Evolutionary conservation across 768 basidiomycete species (phyloP).

Genomic region (Gloeopeniophorella convolvens): DNA sequence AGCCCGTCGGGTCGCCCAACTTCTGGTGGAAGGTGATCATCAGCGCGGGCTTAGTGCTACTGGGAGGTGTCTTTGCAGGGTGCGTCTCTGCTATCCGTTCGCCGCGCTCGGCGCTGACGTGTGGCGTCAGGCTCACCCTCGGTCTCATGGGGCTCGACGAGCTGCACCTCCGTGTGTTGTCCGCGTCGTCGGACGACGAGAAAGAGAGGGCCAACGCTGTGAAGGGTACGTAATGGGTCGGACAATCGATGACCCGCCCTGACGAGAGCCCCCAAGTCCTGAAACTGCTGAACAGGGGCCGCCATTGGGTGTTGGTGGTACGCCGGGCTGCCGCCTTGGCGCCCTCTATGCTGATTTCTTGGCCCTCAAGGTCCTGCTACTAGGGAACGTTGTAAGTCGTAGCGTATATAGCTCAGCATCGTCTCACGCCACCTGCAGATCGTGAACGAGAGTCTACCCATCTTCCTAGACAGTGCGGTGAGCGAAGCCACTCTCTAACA

Average conservation of each 20-base stretch:
- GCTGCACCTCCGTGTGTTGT: conserved; percentile 79
- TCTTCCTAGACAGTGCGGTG: conserved; percentile 71
- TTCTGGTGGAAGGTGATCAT: conserved; percentile 73
- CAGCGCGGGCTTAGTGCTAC: conserved; percentile 63
- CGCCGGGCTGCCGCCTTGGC: conserved; percentile 21
- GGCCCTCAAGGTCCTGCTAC: conserved; percentile 58
- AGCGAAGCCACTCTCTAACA: not conserved
- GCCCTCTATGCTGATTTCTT: not conserved
- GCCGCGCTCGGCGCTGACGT: not conserved
- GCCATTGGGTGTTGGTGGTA: conserved; percentile 88
- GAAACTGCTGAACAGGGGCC: conserved; percentile 40
- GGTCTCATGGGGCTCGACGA: conserved; percentile 94
- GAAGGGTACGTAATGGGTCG: conserved; percentile 52
- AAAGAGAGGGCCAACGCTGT: conserved; percentile 63
- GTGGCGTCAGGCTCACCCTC: conserved; percentile 65
- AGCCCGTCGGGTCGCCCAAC: conserved; percentile 44
- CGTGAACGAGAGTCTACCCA: conserved; percentile 77
- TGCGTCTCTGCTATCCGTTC: conserved; percentile 28
- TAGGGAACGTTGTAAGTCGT: conserved; percentile 75
- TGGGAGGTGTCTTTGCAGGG: conserved; percentile 93
- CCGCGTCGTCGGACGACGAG: conserved; percentile 71
- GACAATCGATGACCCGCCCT: no score
- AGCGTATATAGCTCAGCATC: not conserved
- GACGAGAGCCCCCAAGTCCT: conserved; percentile 40
- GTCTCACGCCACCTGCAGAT: conserved; percentile 37